Evolutionary conservation across 2,329 filamentous ascomycete genomes (phyloP), one percentile per base, ranked within the genome.

Genomic region (Apiospora rasikravindrae): DNA sequence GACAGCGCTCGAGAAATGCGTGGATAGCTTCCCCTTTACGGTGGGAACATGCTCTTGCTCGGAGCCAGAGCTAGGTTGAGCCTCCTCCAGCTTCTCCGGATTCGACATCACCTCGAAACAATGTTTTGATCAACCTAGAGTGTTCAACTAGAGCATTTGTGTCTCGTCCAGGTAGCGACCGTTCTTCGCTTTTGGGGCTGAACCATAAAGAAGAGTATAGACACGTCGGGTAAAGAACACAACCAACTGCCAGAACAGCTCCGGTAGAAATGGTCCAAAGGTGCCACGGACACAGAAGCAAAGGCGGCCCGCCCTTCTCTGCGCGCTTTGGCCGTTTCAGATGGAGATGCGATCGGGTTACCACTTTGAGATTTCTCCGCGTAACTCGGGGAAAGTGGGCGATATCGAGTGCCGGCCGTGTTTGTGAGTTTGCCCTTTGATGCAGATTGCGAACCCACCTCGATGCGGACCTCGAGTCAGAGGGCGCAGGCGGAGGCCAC

Each of bases 1-100:
- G 49, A 76, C 40, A 14, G 45, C 44, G 19, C 49, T 66, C 7
- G 69, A 67, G 22, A 73, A 69, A 33, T 73, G 71, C 49, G 49
- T 69, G 24, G 42, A 26, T 13, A 64, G 57, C 57, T 64, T 64
- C 57, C 57, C 57, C 33, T 40, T 64, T 22, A 40, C 19, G 19
- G 57, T 24, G 22, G 29, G 57, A 64, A 64, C 10, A 5, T n/a
- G 57, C 22, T 40, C 57, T 11, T 64, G 33, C 57, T 64, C 33
- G 11, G 57, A 64, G 57, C 2, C 57, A 40, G 57, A 64, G 33
- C 57, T 13, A 8, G 33, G 57, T 5, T 49, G 45, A 16, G 47
- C 51, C 26, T 69, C 57, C 19, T 64, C 57, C 19, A 64, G 19
- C 33, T 64, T 64, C 33, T 40, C 57, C 2, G 57, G 57, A 40